These are phyloP conservation scores for Aspergillus nanangensis DNA, from an alignment of 495 filamentous ascomycete genomes.

Conservation along the genomic window DNA sequence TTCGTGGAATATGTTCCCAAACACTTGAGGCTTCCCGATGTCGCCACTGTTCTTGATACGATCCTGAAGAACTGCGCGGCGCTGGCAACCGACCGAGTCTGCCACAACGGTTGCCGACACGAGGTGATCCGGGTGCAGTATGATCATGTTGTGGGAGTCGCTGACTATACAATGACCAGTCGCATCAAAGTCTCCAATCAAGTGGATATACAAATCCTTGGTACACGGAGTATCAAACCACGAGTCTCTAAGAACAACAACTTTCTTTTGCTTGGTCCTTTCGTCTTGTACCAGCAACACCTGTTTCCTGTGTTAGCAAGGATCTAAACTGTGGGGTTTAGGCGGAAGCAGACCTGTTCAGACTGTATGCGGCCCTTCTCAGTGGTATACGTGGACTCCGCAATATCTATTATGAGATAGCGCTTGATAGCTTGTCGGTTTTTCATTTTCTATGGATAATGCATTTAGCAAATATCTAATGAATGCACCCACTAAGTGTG, in stretches of 20 bases:
- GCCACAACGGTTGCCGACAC: constrained; percentile 91
- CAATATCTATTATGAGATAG: constrained; percentile 70
- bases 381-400: constrained; percentile 60
- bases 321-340: neutral
- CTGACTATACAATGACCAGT: constrained; percentile 67
- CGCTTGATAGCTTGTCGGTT: constrained; percentile 72
- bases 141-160: constrained; percentile 76
- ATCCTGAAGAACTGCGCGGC: constrained; percentile 88
- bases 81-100: constrained; percentile 84
- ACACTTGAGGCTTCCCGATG: constrained; percentile 71
- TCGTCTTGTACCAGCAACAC: constrained; percentile 74
- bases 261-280: constrained; percentile 56
- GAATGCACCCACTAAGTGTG: constrained; percentile 32
- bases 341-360: constrained; percentile 60
- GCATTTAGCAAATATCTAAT: constrained; percentile 39
- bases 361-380: constrained; percentile 52
- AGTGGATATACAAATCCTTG: constrained; percentile 71
- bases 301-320: constrained; percentile 42
- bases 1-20: constrained; percentile 89
- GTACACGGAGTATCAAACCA: constrained; percentile 78
- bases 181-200: constrained; percentile 73
- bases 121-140: constrained; percentile 92
- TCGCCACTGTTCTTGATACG: constrained; percentile 83
- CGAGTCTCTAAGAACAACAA: constrained; percentile 72
- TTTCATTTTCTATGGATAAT: constrained; percentile 43